Conservation (phyloP, 129 eudicot species). For the Helianthus tuberosus region DNA sequence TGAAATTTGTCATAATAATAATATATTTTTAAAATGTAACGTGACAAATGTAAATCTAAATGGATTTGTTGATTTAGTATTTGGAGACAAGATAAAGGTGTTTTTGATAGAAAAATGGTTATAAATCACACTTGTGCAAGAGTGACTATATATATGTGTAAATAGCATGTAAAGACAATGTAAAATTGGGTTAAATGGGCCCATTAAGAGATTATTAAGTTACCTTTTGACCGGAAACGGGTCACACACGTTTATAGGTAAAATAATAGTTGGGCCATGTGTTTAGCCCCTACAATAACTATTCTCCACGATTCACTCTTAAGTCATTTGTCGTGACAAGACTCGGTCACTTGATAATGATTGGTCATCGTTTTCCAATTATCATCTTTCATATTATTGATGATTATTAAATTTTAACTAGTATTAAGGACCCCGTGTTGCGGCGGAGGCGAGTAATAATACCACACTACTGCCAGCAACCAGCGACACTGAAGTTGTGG, state of each 20-base stretch:
- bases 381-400: constrained; percentile 5
- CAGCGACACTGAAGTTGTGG: too few species aligned
- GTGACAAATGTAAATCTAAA: too few species aligned
- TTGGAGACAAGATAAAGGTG: too few species aligned
- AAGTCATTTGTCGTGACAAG: neutral
- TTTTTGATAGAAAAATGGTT: too few species aligned
- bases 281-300: constrained; percentile 22
- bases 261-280: constrained; percentile 18
- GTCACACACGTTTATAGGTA: constrained; percentile 25
- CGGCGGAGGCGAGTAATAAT: too few species aligned
- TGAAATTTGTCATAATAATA: too few species aligned
- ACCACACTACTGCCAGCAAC: too few species aligned
- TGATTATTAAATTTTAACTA: neutral
- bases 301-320: neutral
- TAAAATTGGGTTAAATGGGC: neutral
- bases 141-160: too few species aligned
- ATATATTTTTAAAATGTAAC: too few species aligned
- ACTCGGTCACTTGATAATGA: neutral
- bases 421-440: too few species aligned
- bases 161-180: neutral
- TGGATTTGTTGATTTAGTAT: too few species aligned
- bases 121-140: too few species aligned
- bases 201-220: neutral
- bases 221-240: neutral
- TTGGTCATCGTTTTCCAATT: neutral